Evolutionary conservation across 306 rosid genomes (phyloP).

Genomic region (Trifolium dubium): DNA sequence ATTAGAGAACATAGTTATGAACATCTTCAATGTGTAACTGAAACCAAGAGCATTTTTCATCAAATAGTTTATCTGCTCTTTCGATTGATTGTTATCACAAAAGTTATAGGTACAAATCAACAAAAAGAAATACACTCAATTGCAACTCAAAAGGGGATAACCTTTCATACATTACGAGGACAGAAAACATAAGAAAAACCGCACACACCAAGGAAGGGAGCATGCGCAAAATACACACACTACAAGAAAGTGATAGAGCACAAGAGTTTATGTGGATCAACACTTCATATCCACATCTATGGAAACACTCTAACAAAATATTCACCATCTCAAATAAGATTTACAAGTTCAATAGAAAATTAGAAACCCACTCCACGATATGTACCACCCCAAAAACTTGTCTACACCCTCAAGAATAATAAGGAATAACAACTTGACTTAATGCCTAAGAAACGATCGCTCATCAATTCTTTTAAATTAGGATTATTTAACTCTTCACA

Average conservation of each 20-base stretch:
- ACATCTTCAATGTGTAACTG: slow-evolving; percentile 17
- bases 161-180: slow-evolving; percentile 1
- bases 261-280: background rate
- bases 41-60: slow-evolving; percentile 9
- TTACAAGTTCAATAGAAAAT: background rate
- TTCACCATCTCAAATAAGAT: background rate
- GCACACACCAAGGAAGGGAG: background rate
- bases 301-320: background rate
- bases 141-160: slow-evolving; percentile 12
- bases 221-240: background rate
- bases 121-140: slow-evolving; percentile 14
- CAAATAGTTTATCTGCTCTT: background rate
- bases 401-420: background rate
- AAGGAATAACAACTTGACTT: background rate
- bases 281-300: background rate
- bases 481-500: background rate
- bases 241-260: background rate
- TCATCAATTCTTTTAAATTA: background rate
- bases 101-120: slow-evolving; percentile 4
- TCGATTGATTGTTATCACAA: slow-evolving; percentile 8
- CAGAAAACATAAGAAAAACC: background rate
- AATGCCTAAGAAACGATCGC: background rate
- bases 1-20: background rate
- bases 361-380: background rate
- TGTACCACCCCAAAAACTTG: background rate